phyloP scores from a whole-genome alignment of 306 rosid genomes.

The Ziziphus jujuba region DNA sequence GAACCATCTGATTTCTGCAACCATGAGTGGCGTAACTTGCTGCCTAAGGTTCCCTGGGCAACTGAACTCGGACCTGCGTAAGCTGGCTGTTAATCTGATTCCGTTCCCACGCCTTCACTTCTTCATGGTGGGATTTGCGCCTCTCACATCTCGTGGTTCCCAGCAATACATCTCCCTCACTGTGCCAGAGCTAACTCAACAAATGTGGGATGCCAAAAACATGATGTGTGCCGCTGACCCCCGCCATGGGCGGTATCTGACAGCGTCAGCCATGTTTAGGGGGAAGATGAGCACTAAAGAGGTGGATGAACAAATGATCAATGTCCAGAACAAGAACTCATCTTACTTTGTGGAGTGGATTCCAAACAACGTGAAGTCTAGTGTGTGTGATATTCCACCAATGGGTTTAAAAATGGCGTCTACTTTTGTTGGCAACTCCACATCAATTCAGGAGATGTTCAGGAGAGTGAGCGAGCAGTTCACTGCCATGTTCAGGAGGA shows the following conservation, averaged over 20 bases:
- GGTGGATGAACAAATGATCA: slow-evolving; percentile 92
- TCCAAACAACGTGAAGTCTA: slow-evolving; percentile 92
- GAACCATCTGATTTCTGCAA: slow-evolving; percentile 91
- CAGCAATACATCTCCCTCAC: slow-evolving; percentile 92
- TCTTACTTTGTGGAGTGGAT: slow-evolving; percentile 96
- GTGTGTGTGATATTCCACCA: slow-evolving; percentile 91
- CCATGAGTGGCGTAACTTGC: slow-evolving; percentile 96
- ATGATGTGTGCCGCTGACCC: slow-evolving; percentile 99
- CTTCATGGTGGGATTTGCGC: slow-evolving; percentile 96
- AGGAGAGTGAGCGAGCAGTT: slow-evolving; percentile 95
- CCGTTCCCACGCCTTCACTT: slow-evolving; percentile 97
- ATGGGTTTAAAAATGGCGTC: slow-evolving; percentile 80
- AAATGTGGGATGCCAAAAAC: slow-evolving; percentile 96
- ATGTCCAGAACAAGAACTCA: slow-evolving; percentile 91
- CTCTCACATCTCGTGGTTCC: slow-evolving; percentile 92
- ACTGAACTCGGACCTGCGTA: slow-evolving; percentile 83
- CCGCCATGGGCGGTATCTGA: slow-evolving; percentile 88
- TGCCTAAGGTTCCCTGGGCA: slow-evolving; percentile 95
- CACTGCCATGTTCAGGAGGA: slow-evolving; percentile 88
- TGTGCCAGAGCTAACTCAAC: slow-evolving; percentile 90
- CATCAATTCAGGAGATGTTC: slow-evolving; percentile 95
- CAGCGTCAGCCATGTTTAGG: slow-evolving; percentile 93
- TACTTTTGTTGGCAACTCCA: slow-evolving; percentile 88
- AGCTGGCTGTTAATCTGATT: slow-evolving; percentile 84
- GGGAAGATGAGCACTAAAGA: slow-evolving; percentile 97